Conservation (phyloP, 129 eudicot genomes). For the Flaveria ramosissima region DNA sequence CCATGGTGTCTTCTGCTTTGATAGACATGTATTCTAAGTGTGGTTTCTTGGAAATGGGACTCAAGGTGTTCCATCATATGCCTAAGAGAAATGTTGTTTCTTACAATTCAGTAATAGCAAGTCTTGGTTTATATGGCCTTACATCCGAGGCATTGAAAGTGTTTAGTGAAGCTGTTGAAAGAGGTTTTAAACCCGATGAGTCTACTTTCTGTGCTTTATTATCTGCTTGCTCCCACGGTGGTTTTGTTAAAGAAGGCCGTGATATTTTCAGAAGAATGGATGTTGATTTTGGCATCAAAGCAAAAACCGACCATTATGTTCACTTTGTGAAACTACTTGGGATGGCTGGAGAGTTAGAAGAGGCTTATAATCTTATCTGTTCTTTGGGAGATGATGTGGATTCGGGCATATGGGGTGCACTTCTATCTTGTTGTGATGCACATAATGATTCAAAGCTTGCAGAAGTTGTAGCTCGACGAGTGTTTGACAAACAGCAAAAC, state of each 20-base stretch:
- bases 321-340: constrained; percentile 80
- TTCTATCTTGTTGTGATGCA: constrained; percentile 70
- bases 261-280: constrained; percentile 57
- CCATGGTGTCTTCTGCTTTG: constrained; percentile 69
- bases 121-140: constrained; percentile 70
- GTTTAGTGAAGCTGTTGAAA: constrained; percentile 39
- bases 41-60: constrained; percentile 66
- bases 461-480: constrained; percentile 45
- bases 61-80: constrained; percentile 42
- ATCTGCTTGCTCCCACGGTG: constrained; percentile 75
- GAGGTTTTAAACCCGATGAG: constrained; percentile 63
- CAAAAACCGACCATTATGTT: constrained; percentile 69
- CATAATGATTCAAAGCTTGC: constrained; percentile 53
- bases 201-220: constrained; percentile 65
- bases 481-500: constrained; percentile 25
- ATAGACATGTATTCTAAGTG: constrained; percentile 88
- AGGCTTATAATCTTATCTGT: constrained; percentile 61
- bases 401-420: constrained; percentile 79
- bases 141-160: constrained; percentile 50
- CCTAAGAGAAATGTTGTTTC: constrained; percentile 50
- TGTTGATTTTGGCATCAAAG: constrained; percentile 50
- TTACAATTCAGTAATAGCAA: constrained; percentile 55
- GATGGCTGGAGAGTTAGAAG: constrained; percentile 69
- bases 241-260: constrained; percentile 65
- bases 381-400: constrained; percentile 55